Conservation (phyloP, 441 rosid species). For the Geranium incanum region DNA sequence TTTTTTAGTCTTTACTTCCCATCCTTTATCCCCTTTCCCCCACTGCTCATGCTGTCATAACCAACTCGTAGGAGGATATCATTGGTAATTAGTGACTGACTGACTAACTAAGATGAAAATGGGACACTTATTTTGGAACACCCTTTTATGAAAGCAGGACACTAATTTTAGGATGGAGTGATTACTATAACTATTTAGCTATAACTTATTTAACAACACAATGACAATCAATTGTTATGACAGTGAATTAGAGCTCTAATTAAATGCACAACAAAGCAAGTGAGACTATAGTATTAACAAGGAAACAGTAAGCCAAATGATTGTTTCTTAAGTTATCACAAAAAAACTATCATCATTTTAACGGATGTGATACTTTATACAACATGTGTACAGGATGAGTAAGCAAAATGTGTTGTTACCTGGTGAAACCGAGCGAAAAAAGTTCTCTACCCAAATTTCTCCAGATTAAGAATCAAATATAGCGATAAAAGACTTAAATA, state of each 20-base stretch:
- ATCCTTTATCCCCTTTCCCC: too few relatives aligned
- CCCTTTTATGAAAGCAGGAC: too few relatives aligned
- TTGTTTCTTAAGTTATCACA: not conserved
- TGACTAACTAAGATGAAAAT: too few relatives aligned
- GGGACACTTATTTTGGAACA: too few relatives aligned
- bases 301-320: not conserved
- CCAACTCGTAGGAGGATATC: too few relatives aligned
- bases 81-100: too few relatives aligned
- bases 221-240: not conserved
- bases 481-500: not conserved
- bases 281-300: not conserved
- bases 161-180: too few relatives aligned
- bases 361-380: not conserved
- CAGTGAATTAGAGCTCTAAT: not conserved
- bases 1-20: too few relatives aligned
- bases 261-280: constrained; percentile 6
- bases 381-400: not conserved
- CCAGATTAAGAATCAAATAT: not conserved
- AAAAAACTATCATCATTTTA: not conserved
- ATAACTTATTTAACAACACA: constrained; percentile 2
- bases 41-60: too few relatives aligned
- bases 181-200: not conserved
- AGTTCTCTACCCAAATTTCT: not conserved
- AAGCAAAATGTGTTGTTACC: not conserved
- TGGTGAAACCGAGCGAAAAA: not conserved